These are phyloP conservation scores for Lichtheimia ramosa DNA, from an alignment of 371 early-diverging fungal species.

Conservation along the genomic window DNA sequence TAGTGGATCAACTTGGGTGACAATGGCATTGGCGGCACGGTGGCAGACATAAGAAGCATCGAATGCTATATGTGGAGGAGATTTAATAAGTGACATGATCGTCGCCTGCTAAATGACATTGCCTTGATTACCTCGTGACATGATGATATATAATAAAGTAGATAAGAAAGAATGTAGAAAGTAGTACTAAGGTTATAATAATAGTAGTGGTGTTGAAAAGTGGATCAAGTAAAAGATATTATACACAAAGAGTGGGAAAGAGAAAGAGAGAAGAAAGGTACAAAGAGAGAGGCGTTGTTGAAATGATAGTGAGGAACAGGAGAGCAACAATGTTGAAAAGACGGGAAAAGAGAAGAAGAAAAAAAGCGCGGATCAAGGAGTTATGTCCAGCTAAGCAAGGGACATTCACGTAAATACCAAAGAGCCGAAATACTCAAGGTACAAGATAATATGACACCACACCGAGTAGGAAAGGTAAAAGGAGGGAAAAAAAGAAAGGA, in stretches of 20 bases:
- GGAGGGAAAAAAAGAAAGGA: slow-evolving; percentile 4
- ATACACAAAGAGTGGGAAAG: slow-evolving; percentile 4
- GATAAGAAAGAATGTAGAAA: slow-evolving; percentile 4
- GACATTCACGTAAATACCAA: slow-evolving; percentile 4
- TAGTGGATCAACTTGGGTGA: slow-evolving; percentile 58
- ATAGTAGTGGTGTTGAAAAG: slow-evolving; percentile 3
- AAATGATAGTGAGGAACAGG: background rate
- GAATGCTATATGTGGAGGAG: background rate
- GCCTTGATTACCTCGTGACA: slow-evolving; percentile 10
- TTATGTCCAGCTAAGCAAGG: background rate
- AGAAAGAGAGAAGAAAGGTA: slow-evolving; percentile 2
- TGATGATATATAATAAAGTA: background rate
- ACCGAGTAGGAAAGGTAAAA: background rate
- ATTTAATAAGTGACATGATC: background rate
- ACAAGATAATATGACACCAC: background rate
- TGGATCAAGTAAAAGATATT: slow-evolving; percentile 4
- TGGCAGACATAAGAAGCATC: slow-evolving; percentile 52
- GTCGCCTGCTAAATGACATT: background rate
- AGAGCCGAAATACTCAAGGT: slow-evolving; percentile 3
- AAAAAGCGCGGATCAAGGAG: slow-evolving; percentile 16
- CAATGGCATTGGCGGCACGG: slow-evolving; percentile 66
- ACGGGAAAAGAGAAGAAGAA: slow-evolving; percentile 5
- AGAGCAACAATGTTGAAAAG: background rate
- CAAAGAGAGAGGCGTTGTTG: slow-evolving; percentile 2
- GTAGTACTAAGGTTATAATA: background rate